A percentile compares a stretch with the other conserved stretches of the same genome.
These are phyloP conservation scores for Pythium chondricola DNA, from an alignment of 352 stramenopile genomes.

Conservation along the genomic window DNA sequence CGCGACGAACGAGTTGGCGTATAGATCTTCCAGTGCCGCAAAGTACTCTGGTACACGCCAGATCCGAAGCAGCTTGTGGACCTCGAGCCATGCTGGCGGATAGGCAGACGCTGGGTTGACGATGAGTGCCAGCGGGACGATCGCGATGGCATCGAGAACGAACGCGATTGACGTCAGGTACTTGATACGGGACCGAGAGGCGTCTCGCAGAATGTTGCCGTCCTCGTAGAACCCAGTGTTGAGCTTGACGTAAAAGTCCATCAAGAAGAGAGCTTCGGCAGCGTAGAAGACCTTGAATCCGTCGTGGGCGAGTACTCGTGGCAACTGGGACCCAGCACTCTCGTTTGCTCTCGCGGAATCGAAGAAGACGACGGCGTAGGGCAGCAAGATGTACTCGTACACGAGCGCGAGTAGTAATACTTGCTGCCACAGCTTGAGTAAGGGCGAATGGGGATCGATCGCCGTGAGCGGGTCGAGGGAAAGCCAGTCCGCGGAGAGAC, in stretches of 20 bases:
- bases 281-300: constrained; percentile 27
- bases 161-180: constrained; percentile 41
- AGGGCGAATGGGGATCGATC: constrained; percentile 39
- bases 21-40: constrained; percentile 43
- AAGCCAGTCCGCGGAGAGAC: constrained; percentile 15
- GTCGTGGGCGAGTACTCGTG: constrained; percentile 3
- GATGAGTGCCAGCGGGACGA: constrained; percentile 36
- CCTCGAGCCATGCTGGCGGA: constrained; percentile 29
- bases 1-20: constrained; percentile 39
- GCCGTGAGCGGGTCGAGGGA: constrained; percentile 36
- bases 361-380: constrained; percentile 30
- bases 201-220: constrained; percentile 41
- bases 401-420: constrained; percentile 36
- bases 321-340: constrained; percentile 5
- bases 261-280: constrained; percentile 34
- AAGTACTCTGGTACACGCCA: constrained; percentile 41
- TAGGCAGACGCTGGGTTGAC: not conserved
- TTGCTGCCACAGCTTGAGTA: constrained; percentile 44
- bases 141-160: constrained; percentile 30
- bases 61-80: constrained; percentile 43
- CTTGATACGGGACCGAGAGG: constrained; percentile 26
- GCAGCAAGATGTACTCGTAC: constrained; percentile 44
- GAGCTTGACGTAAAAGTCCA: constrained; percentile 50
- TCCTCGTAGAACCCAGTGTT: constrained; percentile 56
- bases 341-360: not conserved